Evolutionary conservation across 257 asterid genomes (phyloP).

Genomic region (Salvia hispanica): DNA sequence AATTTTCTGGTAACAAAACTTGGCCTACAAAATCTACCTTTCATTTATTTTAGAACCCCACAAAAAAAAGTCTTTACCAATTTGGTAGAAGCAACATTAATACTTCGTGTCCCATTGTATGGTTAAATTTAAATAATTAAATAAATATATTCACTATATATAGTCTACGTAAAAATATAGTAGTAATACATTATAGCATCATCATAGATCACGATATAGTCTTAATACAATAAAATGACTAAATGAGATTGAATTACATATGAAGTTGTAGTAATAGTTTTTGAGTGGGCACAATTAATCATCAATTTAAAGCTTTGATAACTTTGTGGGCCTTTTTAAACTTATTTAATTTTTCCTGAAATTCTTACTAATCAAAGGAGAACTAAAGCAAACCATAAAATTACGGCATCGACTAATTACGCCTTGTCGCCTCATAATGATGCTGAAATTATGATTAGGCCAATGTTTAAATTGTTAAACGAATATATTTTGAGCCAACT

Average conservation of each 20-base stretch:
- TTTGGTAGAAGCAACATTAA: no score
- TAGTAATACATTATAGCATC: background rate
- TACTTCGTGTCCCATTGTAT: no score
- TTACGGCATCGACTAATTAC: background rate
- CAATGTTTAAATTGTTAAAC: background rate
- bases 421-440: background rate
- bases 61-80: background rate
- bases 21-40: slow-evolving; percentile 39
- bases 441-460: background rate
- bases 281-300: background rate
- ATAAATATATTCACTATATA: background rate
- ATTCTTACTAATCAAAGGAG: background rate
- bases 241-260: background rate
- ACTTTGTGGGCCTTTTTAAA: slow-evolving; percentile 28
- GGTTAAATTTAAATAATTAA: no score
- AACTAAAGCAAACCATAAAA: background rate
- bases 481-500: background rate
- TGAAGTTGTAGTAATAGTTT: background rate
- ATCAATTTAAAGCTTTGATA: background rate
- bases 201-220: no score
- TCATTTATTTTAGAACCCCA: slow-evolving; percentile 29
- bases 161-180: no score
- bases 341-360: background rate
- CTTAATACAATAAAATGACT: background rate
- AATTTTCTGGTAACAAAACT: slow-evolving; percentile 26